Conservation (phyloP, 2,329 filamentous ascomycete species). For the Calonectria ilicicola region DNA sequence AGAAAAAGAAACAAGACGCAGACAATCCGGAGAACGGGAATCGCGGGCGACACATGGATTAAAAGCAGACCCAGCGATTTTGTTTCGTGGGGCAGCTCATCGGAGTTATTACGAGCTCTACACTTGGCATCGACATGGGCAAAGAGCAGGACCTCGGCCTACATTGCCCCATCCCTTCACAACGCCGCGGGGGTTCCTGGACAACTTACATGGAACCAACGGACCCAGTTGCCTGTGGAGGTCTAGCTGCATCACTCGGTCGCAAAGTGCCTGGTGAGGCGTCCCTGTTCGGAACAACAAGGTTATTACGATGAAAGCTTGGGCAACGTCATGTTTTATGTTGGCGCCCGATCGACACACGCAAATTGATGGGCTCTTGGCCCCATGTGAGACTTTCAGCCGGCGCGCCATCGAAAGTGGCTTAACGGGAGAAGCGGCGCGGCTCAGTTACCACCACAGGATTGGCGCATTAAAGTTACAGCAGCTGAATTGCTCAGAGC, state of each 20-base stretch:
- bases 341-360: not conserved
- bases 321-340: not conserved
- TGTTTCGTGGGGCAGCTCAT: not conserved
- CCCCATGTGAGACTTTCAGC: not conserved
- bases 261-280: not conserved
- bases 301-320: not conserved
- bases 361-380: not conserved
- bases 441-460: not conserved
- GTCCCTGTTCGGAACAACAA: not conserved
- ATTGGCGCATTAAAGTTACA: not conserved
- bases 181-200: conserved; percentile 1
- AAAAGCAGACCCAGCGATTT: not conserved
- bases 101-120: conserved; percentile 8
- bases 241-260: not conserved
- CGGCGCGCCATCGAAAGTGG: not conserved
- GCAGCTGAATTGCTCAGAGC: not conserved
- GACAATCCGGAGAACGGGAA: not conserved
- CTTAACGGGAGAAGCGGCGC: not conserved
- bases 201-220: not conserved
- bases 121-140: not conserved
- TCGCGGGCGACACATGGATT: not conserved
- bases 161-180: not conserved
- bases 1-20: not conserved
- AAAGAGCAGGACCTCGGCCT: not conserved
- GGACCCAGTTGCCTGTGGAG: not conserved